Evolutionary conservation across 73 alveolate genomes (phyloP).

Genomic region (Urostyla sp.): DNA sequence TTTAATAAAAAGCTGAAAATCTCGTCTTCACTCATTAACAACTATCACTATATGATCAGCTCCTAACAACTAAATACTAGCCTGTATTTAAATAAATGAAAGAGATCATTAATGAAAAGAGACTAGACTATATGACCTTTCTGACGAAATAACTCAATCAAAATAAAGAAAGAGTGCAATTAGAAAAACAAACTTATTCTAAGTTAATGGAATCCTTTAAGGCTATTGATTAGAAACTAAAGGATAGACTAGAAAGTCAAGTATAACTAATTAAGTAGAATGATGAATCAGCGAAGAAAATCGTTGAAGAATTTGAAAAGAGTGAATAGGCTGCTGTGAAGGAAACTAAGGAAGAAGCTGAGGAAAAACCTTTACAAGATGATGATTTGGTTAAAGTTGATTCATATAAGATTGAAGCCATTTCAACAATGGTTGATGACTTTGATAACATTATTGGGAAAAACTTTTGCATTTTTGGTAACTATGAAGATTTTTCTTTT

Average conservation of each 20-base stretch:
- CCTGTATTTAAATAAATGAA: conserved; percentile 41
- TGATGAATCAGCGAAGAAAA: conserved; percentile 34
- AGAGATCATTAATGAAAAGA: conserved; percentile 25
- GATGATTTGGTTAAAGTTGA: conserved; percentile 1
- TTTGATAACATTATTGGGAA: conserved; percentile 39
- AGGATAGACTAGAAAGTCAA: background rate
- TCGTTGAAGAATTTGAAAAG: background rate
- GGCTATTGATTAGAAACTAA: conserved; percentile 1
- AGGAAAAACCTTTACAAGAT: background rate
- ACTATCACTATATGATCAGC: conserved; percentile 8
- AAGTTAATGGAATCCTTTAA: conserved; percentile 42
- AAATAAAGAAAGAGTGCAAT: conserved; percentile 34
- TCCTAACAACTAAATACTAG: conserved; percentile 23
- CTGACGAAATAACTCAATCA: conserved; percentile 28
- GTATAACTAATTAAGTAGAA: conserved; percentile 10
- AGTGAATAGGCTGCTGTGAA: background rate
- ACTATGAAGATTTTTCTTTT: conserved; percentile 52
- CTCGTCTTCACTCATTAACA: conserved; percentile 22
- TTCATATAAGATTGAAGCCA: conserved; percentile 25
- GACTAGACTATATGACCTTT: conserved; percentile 47
- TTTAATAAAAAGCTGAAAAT: conserved; percentile 37
- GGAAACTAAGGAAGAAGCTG: background rate
- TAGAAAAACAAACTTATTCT: conserved; percentile 15
- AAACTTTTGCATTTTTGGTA: conserved; percentile 44
- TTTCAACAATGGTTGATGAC: conserved; percentile 42